Conservation (phyloP, 2,329 filamentous ascomycete genomes). For the Phialemonium atrogriseum region DNA sequence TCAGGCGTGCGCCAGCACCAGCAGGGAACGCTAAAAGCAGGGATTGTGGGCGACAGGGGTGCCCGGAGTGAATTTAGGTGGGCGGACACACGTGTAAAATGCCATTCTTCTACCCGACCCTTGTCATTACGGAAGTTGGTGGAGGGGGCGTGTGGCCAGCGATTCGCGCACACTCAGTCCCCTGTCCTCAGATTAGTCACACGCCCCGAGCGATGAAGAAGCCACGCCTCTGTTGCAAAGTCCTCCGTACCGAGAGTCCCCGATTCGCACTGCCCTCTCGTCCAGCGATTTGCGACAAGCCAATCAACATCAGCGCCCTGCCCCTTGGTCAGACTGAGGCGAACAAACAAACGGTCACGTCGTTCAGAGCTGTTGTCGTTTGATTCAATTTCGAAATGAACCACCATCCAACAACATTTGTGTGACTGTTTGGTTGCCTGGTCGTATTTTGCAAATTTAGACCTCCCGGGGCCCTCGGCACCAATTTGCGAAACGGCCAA, state of each 20-base stretch:
- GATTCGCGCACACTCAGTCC: background rate
- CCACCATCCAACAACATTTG: too few relatives aligned
- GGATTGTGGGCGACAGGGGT: constrained; percentile 1
- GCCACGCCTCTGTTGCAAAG: background rate
- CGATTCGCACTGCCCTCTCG: constrained; percentile 1
- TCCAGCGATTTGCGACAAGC: too few relatives aligned
- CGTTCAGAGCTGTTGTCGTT: background rate
- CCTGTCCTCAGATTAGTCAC: constrained; percentile 1
- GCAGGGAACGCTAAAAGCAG: constrained; percentile 1
- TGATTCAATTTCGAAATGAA: background rate
- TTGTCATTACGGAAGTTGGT: too few relatives aligned
- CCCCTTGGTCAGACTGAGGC: background rate
- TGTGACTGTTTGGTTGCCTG: too few relatives aligned
- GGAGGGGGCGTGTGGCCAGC: constrained; percentile 2
- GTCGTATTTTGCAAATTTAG: too few relatives aligned
- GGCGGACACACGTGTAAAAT: too few relatives aligned
- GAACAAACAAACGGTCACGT: constrained; percentile 1
- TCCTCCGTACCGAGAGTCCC: background rate
- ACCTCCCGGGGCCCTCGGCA: too few relatives aligned
- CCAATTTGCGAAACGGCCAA: too few relatives aligned
- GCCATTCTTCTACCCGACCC: too few relatives aligned
- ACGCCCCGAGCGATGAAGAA: background rate
- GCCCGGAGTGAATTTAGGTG: constrained; percentile 1
- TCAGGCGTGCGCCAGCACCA: background rate
- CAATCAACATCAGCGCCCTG: too few relatives aligned